These are phyloP conservation scores for Scedosporium dehoogii DNA, from an alignment of 2,329 filamentous ascomycete genomes.

Conservation along the genomic window DNA sequence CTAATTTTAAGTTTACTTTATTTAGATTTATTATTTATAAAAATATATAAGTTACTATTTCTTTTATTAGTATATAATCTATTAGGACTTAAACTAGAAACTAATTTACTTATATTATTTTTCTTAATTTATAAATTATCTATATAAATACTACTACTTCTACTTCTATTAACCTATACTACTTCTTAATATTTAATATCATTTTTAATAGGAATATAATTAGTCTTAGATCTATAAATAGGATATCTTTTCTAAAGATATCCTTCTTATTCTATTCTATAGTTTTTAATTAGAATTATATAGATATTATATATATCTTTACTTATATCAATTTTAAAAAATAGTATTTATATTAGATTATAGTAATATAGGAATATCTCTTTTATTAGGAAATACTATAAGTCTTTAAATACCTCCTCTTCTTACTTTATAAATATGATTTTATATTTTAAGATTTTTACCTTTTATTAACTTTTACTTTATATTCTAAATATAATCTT, in stretches of 20 bases:
- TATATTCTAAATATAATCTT: background rate
- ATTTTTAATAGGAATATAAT: background rate
- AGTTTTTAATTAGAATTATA: background rate
- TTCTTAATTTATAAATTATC: too few relatives aligned
- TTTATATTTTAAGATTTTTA: background rate
- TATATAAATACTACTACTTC: too few relatives aligned
- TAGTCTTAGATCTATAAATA: background rate
- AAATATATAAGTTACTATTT: too few relatives aligned
- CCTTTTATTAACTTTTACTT: background rate
- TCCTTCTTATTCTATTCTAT: background rate
- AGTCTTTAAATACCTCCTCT: background rate
- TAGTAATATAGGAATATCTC: slow-evolving; percentile 2
- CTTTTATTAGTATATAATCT: too few relatives aligned
- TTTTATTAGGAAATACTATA: slow-evolving; percentile 4
- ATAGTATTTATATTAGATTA: slow-evolving; percentile 7
- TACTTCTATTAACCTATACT: too few relatives aligned
- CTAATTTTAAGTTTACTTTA: too few relatives aligned
- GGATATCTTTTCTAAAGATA: background rate
- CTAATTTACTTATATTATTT: too few relatives aligned
- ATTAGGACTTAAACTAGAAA: too few relatives aligned
- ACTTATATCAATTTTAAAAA: background rate
- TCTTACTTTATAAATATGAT: background rate
- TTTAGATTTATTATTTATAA: too few relatives aligned
- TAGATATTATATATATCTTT: slow-evolving; percentile 1
- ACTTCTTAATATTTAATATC: background rate